phyloP scores from a whole-genome alignment of 2,329 filamentous ascomycete species.

The Alternaria arbusti region DNA sequence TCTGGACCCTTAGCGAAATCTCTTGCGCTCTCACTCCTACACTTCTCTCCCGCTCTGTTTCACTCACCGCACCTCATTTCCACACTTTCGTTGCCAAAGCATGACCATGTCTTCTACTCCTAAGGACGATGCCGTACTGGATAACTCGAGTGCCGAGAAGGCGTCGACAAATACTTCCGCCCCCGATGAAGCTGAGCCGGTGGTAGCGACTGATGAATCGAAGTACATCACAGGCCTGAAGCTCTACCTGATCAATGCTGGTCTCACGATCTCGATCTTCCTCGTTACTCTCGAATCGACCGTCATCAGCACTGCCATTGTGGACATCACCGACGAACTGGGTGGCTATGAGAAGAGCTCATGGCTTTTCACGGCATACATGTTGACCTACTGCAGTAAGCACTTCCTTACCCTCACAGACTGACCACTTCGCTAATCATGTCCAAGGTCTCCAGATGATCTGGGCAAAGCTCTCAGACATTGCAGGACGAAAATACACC shows the following conservation, averaged over 20 bases:
- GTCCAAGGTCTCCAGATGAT: neutral
- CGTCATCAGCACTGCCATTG: conserved; percentile 45
- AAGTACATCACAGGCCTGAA: conserved; percentile 2
- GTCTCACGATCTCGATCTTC: conserved; percentile 1
- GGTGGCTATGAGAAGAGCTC: conserved; percentile 41
- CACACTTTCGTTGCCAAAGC: neutral
- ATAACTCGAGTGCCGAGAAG: neutral
- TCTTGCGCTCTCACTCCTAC: neutral
- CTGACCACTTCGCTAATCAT: neutral
- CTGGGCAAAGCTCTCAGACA: conserved; percentile 1
- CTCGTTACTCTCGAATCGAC: conserved; percentile 39
- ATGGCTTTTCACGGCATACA: conserved; percentile 46
- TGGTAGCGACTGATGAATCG: neutral
- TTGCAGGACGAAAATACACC: conserved; percentile 17
- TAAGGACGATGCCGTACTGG: neutral
- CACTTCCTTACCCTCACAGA: neutral
- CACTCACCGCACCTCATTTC: neutral
- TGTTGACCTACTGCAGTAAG: conserved; percentile 45
- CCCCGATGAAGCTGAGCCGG: neutral
- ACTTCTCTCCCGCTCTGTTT: neutral
- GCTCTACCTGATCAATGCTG: conserved; percentile 1
- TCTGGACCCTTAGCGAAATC: neutral
- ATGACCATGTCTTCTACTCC: neutral
- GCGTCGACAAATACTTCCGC: neutral
- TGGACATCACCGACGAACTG: conserved; percentile 44